A percentile compares a stretch with the other conserved stretches of the same genome.
Evolutionary conservation across 257 asterid genomes (phyloP).

Genomic region (Schizonepeta tenuifolia): DNA sequence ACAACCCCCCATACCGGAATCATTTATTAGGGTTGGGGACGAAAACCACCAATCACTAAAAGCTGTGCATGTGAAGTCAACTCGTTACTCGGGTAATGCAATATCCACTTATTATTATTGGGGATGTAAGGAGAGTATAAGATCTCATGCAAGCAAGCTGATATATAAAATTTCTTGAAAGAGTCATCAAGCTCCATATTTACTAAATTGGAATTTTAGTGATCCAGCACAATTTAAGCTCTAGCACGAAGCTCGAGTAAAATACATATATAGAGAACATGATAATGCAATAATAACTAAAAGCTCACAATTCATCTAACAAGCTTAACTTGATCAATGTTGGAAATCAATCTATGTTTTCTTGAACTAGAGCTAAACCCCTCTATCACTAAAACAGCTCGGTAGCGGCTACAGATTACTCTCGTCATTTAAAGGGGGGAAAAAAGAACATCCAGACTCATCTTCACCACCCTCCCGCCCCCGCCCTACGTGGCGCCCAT

Average conservation of each 20-base stretch:
- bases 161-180: not conserved
- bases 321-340: not conserved
- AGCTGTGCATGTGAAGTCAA: not conserved
- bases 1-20: not conserved
- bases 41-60: not conserved
- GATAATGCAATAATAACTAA: not conserved
- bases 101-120: not conserved
- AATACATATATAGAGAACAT: not conserved
- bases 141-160: not conserved
- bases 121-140: not conserved
- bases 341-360: conserved; percentile 4
- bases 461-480: not conserved
- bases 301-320: not conserved
- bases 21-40: not conserved
- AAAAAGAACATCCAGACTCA: not conserved
- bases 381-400: not conserved
- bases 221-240: not conserved
- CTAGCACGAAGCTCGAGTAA: not conserved
- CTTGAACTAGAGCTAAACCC: not conserved
- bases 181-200: not conserved
- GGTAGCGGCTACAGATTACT: not conserved
- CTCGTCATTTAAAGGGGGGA: not conserved
- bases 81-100: not conserved
- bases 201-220: not conserved
- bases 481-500: not conserved